phyloP scores from a whole-genome alignment of 352 stramenopile species.

The Phytophthora sojae region DNA sequence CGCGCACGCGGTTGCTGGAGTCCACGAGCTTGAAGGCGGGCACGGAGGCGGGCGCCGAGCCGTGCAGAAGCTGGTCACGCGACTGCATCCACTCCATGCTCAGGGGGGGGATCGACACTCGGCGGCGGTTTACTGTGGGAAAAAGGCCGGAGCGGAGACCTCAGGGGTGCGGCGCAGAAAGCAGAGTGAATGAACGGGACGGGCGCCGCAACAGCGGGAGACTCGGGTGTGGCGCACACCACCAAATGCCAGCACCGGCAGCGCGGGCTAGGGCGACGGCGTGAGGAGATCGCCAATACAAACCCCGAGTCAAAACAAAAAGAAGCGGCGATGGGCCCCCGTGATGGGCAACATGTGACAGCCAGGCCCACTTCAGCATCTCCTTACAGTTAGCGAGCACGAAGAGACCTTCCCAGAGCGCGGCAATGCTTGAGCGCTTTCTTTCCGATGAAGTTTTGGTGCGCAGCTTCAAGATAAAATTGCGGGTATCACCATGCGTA shows the following conservation, averaged over 20 bases:
- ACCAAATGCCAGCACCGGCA: slow-evolving; percentile 27
- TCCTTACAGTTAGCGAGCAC: slow-evolving; percentile 12
- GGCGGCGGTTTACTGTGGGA: background rate
- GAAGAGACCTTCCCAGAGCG: background rate
- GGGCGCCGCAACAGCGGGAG: slow-evolving; percentile 6
- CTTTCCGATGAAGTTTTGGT: too few relatives aligned
- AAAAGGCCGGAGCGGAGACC: slow-evolving; percentile 10
- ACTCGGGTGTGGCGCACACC: slow-evolving; percentile 26
- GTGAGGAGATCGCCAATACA: slow-evolving; percentile 28
- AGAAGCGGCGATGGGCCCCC: slow-evolving; percentile 29
- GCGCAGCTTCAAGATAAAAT: too few relatives aligned
- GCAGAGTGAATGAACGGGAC: slow-evolving; percentile 42
- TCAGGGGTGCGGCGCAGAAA: slow-evolving; percentile 28
- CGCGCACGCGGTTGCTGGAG: slow-evolving; percentile 75
- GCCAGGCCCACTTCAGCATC: slow-evolving; percentile 17
- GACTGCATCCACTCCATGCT: slow-evolving; percentile 71
- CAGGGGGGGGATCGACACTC: slow-evolving; percentile 11
- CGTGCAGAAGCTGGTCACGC: slow-evolving; percentile 48
- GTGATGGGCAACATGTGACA: slow-evolving; percentile 27
- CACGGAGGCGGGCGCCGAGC: slow-evolving; percentile 32
- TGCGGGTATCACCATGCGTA: too few relatives aligned
- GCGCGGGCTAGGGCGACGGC: slow-evolving; percentile 17
- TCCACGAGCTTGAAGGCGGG: slow-evolving; percentile 79
- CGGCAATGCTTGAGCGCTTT: too few relatives aligned
- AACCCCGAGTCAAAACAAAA: slow-evolving; percentile 27